Evolutionary conservation across 441 rosid species (phyloP).

Genomic region (Manihot esculenta): DNA sequence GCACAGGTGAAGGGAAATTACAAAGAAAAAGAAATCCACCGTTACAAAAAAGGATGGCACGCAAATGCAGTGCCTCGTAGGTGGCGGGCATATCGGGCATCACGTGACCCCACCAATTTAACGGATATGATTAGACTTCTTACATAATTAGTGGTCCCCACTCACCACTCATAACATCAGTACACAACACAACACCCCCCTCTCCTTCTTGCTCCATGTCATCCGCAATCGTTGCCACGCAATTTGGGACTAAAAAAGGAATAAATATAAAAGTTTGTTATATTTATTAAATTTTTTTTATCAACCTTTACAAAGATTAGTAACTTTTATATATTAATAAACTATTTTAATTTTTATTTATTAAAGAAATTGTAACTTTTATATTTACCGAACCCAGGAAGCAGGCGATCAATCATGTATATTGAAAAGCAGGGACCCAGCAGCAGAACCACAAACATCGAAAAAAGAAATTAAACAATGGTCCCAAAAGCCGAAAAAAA

Average conservation of each 20-base stretch:
- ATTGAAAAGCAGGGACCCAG: background rate
- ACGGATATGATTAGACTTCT: constrained; percentile 46
- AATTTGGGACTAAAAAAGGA: constrained; percentile 10
- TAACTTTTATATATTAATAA: too few relatives aligned
- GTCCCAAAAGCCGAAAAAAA: background rate
- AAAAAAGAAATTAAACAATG: background rate
- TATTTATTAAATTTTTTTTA: too few relatives aligned
- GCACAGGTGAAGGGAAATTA: background rate
- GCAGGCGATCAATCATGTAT: too few relatives aligned
- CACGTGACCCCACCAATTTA: constrained; percentile 57
- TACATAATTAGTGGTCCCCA: constrained; percentile 27
- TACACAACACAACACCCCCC: too few relatives aligned
- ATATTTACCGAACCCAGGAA: too few relatives aligned
- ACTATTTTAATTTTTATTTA: too few relatives aligned
- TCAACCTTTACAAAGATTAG: too few relatives aligned
- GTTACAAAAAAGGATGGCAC: background rate
- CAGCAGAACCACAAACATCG: background rate
- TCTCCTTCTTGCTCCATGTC: too few relatives aligned
- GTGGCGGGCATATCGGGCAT: constrained; percentile 59
- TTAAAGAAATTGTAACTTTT: too few relatives aligned
- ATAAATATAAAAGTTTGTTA: too few relatives aligned
- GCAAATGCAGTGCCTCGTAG: constrained; percentile 34
- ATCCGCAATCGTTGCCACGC: constrained; percentile 42
- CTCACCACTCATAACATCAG: too few relatives aligned
- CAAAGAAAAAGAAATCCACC: background rate